Percentiles rank a stretch among this genome's conserved stretches.
phyloP scores from a whole-genome alignment of 169 alveolate species.

The Pseudocohnilembus persalinus region DNA sequence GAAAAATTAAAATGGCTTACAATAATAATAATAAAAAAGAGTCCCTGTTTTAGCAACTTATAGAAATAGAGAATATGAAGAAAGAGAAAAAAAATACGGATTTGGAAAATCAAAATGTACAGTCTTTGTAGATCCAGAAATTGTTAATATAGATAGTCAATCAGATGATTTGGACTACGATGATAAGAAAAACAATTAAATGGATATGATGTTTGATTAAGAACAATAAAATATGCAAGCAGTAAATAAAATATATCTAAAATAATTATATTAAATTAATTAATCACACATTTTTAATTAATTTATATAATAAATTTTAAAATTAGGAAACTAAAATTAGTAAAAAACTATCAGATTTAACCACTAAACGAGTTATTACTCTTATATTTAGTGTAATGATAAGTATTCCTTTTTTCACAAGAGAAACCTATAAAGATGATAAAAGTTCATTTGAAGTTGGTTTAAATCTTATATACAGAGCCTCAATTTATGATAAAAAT shows the following conservation, averaged over 20 bases:
- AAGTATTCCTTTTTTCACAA: constrained; percentile 63
- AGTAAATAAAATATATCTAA: too few species aligned
- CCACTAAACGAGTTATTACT: constrained; percentile 82
- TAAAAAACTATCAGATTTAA: constrained; percentile 78
- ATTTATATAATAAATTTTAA: not conserved
- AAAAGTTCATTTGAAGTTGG: constrained; percentile 61
- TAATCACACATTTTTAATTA: not conserved
- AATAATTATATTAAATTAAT: too few species aligned
- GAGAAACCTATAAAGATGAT: constrained; percentile 52
- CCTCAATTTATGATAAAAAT: not conserved
- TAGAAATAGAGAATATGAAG: not conserved
- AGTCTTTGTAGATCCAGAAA: not conserved
- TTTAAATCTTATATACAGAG: not conserved
- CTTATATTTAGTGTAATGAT: constrained; percentile 71
- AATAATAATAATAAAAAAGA: too few species aligned
- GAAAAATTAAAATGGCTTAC: not conserved
- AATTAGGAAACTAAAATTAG: constrained; percentile 78
- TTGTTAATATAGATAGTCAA: not conserved
- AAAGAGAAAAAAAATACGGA: not conserved
- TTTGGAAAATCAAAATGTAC: not conserved
- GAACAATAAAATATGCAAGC: not conserved
- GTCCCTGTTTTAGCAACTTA: too few species aligned
- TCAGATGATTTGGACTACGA: not conserved
- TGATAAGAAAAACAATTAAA: not conserved
- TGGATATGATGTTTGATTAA: too few species aligned